Evolutionary conservation across 2,329 filamentous ascomycete species (phyloP).

Genomic region (Ophiostoma piceae): DNA sequence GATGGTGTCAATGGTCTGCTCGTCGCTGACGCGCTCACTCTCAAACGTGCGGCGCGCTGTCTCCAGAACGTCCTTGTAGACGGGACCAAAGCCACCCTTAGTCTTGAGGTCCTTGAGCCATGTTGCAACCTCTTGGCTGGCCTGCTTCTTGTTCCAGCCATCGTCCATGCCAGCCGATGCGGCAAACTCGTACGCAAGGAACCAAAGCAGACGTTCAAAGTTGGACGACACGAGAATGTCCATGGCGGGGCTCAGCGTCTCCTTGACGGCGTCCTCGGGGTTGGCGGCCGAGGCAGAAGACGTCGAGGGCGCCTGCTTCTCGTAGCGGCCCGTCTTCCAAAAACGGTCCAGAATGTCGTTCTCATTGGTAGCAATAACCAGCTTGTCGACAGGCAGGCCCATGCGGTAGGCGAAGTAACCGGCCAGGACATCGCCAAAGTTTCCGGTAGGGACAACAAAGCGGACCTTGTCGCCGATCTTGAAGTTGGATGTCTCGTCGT

Average conservation of each 20-base stretch:
- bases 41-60: conserved; percentile 70
- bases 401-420: conserved; percentile 72
- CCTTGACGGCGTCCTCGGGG: conserved; percentile 60
- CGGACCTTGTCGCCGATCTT: conserved; percentile 64
- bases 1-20: conserved; percentile 64
- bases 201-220: conserved; percentile 95
- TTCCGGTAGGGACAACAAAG: conserved; percentile 89
- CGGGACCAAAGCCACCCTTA: conserved; percentile 72
- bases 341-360: conserved; percentile 97
- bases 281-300: conserved; percentile 27
- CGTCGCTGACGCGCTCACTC: conserved; percentile 66
- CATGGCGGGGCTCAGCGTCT: conserved; percentile 93
- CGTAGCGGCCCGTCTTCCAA: conserved; percentile 84
- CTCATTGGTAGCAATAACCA: conserved; percentile 86
- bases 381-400: conserved; percentile 70
- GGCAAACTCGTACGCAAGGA: conserved; percentile 67
- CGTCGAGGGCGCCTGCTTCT: conserved; percentile 61
- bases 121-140: conserved; percentile 66
- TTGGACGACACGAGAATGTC: conserved; percentile 95
- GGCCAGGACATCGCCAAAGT: conserved; percentile 88
- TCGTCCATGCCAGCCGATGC: conserved; percentile 56
- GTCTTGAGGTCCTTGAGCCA: conserved; percentile 81
- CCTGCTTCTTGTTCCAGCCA: conserved; percentile 61
- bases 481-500: conserved; percentile 38
- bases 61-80: conserved; percentile 67